Evolutionary conservation across 1,284 basidiomycete genomes (phyloP).

Genomic region (Phenoliferia sp.): DNA sequence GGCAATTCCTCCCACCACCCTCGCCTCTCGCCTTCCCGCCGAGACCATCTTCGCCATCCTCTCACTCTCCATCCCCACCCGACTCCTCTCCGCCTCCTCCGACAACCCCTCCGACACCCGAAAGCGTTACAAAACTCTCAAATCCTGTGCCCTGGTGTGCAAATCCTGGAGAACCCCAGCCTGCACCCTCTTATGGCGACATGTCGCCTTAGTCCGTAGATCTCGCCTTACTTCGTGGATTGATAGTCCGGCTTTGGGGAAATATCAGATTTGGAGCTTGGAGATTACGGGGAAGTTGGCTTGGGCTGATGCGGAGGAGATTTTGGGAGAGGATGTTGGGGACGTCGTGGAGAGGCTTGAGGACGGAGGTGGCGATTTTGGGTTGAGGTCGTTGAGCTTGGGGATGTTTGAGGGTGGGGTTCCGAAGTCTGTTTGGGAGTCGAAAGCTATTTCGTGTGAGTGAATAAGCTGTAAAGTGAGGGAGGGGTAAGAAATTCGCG

Average conservation of each 20-base stretch:
- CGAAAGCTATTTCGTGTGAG: too few relatives aligned
- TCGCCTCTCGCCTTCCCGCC: not conserved
- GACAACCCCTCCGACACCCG: not conserved
- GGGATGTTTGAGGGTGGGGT: too few relatives aligned
- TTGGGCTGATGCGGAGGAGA: too few relatives aligned
- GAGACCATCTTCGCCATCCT: not conserved
- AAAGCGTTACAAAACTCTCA: not conserved
- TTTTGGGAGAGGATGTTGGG: too few relatives aligned
- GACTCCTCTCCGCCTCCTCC: not conserved
- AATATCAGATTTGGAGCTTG: too few relatives aligned
- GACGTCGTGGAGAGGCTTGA: too few relatives aligned
- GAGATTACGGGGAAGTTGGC: too few relatives aligned
- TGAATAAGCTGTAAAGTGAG: too few relatives aligned
- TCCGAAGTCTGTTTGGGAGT: too few relatives aligned
- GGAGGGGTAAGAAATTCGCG: too few relatives aligned
- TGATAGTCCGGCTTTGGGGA: not conserved
- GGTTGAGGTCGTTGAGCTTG: too few relatives aligned
- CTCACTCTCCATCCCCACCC: not conserved
- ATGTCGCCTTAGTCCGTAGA: not conserved
- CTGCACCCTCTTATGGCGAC: not conserved
- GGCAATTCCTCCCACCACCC: not conserved
- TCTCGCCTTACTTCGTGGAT: not conserved
- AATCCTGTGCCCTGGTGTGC: not conserved
- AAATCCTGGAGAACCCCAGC: not conserved
- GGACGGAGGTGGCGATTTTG: too few relatives aligned